These are phyloP conservation scores for Micractinium sp. DNA, from an alignment of 139 green algal genomes.

Conservation along the genomic window DNA sequence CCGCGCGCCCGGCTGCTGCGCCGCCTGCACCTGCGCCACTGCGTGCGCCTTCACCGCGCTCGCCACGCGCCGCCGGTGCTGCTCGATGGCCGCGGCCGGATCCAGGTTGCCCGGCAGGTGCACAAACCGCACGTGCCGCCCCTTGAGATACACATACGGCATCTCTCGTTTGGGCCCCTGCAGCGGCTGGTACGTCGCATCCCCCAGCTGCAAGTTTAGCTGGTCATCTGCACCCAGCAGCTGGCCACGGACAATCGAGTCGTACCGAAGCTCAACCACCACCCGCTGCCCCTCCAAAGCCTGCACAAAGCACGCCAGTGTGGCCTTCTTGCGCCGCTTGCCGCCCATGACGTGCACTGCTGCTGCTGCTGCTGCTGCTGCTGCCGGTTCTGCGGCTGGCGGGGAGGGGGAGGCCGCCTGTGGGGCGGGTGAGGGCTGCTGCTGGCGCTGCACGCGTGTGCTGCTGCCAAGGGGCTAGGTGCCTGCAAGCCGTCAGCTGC, in stretches of 20 bases:
- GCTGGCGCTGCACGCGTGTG: neutral
- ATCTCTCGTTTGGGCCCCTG: neutral
- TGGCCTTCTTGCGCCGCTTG: neutral
- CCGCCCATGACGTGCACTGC: neutral
- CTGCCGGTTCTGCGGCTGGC: neutral
- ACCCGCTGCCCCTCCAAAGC: constrained; percentile 50
- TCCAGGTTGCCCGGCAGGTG: constrained; percentile 50
- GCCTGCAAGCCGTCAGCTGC: too few species aligned
- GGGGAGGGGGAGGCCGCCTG: neutral
- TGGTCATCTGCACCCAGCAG: constrained; percentile 45
- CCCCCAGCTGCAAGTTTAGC: constrained; percentile 52
- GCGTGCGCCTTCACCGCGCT: constrained; percentile 14
- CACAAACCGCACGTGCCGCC: constrained; percentile 46
- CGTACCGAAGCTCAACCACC: constrained; percentile 53
- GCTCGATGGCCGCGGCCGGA: constrained; percentile 16
- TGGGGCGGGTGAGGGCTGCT: neutral
- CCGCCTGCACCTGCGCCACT: constrained; percentile 25
- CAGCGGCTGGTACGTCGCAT: constrained; percentile 34
- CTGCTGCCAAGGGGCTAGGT: neutral
- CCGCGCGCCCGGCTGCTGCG: constrained; percentile 6
- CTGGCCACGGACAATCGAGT: constrained; percentile 48
- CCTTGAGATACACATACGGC: constrained; percentile 35
- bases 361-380: neutral
- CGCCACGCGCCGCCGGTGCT: constrained; percentile 24
- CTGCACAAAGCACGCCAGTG: constrained; percentile 51